Evolutionary conservation across 2,329 filamentous ascomycete genomes (phyloP).

Genomic region (Camptophora hylomeconis): DNA sequence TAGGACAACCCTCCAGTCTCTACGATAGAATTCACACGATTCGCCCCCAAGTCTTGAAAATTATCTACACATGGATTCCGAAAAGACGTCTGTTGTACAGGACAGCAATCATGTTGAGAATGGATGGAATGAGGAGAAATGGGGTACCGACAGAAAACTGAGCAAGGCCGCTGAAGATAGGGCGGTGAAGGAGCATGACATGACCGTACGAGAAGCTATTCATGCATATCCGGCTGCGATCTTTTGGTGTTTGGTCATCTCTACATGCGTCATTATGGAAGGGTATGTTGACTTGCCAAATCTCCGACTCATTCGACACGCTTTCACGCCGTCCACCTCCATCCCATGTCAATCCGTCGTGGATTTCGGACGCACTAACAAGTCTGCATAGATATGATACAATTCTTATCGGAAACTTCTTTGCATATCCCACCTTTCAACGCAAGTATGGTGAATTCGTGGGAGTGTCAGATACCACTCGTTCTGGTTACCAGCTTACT

Average conservation of each 20-base stretch:
- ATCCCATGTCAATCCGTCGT: too few relatives aligned
- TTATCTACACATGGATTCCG: not conserved
- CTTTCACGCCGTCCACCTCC: too few relatives aligned
- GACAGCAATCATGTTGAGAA: slow-evolving; percentile 9
- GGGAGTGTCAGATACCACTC: slow-evolving; percentile 10
- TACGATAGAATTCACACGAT: too few relatives aligned
- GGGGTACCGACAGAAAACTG: slow-evolving; percentile 3
- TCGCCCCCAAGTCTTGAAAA: not conserved
- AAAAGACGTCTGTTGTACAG: slow-evolving; percentile 1
- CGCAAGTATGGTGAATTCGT: slow-evolving; percentile 9
- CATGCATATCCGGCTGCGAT: slow-evolving; percentile 19
- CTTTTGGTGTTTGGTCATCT: slow-evolving; percentile 27
- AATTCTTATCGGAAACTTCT: slow-evolving; percentile 15
- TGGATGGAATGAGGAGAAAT: slow-evolving; percentile 9
- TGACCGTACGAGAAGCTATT: slow-evolving; percentile 14
- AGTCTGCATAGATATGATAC: slow-evolving; percentile 10
- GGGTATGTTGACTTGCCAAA: too few relatives aligned
- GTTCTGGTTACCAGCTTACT: slow-evolving; percentile 6
- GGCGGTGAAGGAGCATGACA: slow-evolving; percentile 8
- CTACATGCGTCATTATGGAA: slow-evolving; percentile 37
- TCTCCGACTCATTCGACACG: too few relatives aligned
- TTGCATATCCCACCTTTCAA: slow-evolving; percentile 4
- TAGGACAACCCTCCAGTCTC: too few relatives aligned
- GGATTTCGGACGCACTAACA: not conserved
- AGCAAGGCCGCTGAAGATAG: slow-evolving; percentile 3